phyloP scores from a whole-genome alignment of 257 asterid species.

The Rhazya stricta region DNA sequence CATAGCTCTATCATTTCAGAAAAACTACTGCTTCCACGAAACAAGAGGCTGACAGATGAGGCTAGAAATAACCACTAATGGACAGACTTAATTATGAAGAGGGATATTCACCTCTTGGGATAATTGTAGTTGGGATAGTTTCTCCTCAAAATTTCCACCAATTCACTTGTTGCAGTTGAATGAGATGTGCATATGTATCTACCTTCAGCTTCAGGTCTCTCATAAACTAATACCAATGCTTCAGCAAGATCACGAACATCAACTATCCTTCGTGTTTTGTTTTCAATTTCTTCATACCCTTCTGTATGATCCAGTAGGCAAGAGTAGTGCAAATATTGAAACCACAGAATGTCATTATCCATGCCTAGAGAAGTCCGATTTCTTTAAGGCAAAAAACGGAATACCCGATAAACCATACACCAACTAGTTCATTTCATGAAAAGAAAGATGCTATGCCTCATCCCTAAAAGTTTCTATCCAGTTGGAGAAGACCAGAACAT shows the following conservation, averaged over 20 bases:
- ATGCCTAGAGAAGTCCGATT: not conserved
- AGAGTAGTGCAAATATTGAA: not conserved
- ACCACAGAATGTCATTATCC: not conserved
- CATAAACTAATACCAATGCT: constrained; percentile 50
- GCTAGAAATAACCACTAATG: not conserved
- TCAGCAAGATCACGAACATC: constrained; percentile 74
- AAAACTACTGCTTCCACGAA: not conserved
- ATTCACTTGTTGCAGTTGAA: constrained; percentile 21
- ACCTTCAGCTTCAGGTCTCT: constrained; percentile 60
- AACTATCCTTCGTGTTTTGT: constrained; percentile 30
- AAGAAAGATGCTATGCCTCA: not conserved
- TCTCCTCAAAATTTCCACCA: constrained; percentile 46
- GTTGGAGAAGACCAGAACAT: not conserved
- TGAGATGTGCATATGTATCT: constrained; percentile 64
- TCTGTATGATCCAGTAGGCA: constrained; percentile 27
- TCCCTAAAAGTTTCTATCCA: not conserved
- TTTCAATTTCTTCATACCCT: constrained; percentile 48
- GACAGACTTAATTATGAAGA: not conserved
- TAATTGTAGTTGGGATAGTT: constrained; percentile 50
- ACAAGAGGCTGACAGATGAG: no score
- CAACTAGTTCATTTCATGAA: not conserved
- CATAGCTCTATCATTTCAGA: not conserved
- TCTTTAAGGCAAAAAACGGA: not conserved
- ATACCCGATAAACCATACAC: not conserved
- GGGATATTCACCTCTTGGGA: constrained; percentile 51